Base-by-base conservation (phyloP, 2,329 filamentous ascomycete genomes). In the Botryotinia globosa region DNA sequence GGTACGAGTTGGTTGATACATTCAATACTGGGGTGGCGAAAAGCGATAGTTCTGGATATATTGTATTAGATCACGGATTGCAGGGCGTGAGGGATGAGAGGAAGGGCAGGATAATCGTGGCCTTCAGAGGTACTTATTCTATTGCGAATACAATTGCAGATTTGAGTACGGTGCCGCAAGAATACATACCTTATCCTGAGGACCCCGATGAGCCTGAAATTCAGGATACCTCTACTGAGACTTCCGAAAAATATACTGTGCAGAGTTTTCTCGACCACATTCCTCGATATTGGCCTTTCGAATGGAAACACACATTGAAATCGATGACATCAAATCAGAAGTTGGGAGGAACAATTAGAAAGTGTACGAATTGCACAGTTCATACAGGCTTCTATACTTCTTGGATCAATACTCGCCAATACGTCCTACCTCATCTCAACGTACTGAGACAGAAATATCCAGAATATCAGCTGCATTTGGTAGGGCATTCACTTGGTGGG, bases 41-140 rank as follows among this genome's bases (percentile, higher is more conserved):
- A 79, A 92, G 91, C 74, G 96, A 98, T 82, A 97, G 93, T 77
- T 98, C 94, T 82, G 96, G 96, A 74, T 99, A 97, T 82, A 90
- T 98, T 72, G 94, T 93, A 0, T 84, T 98, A n/a, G 94, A 96
- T 75, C 92, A 97, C 79, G 82, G 59, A 44, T 18, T 42, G n/a
- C 44, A 44, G 25, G 32, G 75, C 16, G 39, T 42, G 39, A 22
- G 25, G 16, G 42, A 42, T 42, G 39, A 42, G 39, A 42, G 39
- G 16, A 65, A 71, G 18, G 76, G 77, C 4, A 86, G 90, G 73
- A 92, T 99, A 72, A 85, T 98, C 63, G 88, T 98, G 54, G 94
- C 94, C 14, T 98, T 98, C 79, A 90, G 96, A 64, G 96, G 96
- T 37, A 98, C 96, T 22, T 98, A 98, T 82, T 97, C 94, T 76